These are phyloP conservation scores for apple (Malus domestica) DNA, from an alignment of 306 rosid genomes.

Conservation along the genomic window DNA sequence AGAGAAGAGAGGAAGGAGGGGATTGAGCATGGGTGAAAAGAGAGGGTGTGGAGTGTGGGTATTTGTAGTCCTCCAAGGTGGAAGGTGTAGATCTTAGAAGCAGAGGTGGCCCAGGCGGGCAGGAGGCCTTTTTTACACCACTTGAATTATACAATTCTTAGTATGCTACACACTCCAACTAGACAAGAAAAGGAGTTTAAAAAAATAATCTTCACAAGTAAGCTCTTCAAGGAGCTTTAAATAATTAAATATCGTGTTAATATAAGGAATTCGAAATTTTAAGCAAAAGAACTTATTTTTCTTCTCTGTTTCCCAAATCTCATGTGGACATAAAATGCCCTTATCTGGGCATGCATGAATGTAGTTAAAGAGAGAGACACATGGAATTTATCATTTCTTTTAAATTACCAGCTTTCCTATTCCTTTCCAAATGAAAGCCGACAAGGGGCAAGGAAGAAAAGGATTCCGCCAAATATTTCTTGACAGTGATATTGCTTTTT, in stretches of 20 bases:
- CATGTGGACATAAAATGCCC: slow-evolving; percentile 21
- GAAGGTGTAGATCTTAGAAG: slow-evolving; percentile 13
- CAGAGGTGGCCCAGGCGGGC: slow-evolving; percentile 16
- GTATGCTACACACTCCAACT: slow-evolving; percentile 28
- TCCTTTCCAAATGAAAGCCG: slow-evolving; percentile 43
- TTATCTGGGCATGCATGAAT: neutral
- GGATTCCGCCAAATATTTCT: slow-evolving; percentile 48
- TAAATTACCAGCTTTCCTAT: slow-evolving; percentile 34
- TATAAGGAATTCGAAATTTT: neutral
- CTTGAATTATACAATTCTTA: slow-evolving; percentile 42
- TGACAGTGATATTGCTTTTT: slow-evolving; percentile 33
- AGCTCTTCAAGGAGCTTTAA: no score
- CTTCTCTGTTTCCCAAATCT: neutral
- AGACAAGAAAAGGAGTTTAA: neutral
- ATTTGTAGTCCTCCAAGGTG: slow-evolving; percentile 74
- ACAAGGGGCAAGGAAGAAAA: slow-evolving; percentile 30
- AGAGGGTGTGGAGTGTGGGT: slow-evolving; percentile 28
- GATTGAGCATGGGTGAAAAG: slow-evolving; percentile 39
- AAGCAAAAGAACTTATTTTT: neutral
- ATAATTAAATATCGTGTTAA: neutral
- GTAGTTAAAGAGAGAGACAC: slow-evolving; percentile 22
- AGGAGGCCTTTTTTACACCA: slow-evolving; percentile 30
- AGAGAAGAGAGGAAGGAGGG: slow-evolving; percentile 3
- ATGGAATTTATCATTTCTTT: slow-evolving; percentile 26
- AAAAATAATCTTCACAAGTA: neutral